Evolutionary conservation across 257 asterid species (phyloP).

Genomic region (Nicotiana tabacum): DNA sequence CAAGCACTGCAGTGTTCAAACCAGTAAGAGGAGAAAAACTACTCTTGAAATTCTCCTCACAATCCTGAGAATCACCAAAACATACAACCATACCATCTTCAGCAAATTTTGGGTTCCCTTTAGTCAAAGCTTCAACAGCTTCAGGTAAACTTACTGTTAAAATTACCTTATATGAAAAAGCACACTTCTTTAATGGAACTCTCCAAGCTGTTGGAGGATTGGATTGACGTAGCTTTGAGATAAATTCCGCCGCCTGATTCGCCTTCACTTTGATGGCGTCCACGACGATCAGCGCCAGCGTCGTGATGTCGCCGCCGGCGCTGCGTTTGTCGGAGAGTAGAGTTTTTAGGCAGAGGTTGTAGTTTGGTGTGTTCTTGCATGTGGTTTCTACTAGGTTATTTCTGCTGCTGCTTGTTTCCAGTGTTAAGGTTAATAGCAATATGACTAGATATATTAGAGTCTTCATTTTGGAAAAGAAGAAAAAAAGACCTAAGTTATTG

Average conservation of each 20-base stretch:
- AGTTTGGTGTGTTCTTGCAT: constrained; percentile 50
- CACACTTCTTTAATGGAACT: constrained; percentile 7
- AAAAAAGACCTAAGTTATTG: too few relatives aligned
- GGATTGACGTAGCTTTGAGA: background rate
- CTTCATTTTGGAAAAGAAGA: background rate
- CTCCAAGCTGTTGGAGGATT: background rate
- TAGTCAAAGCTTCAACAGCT: constrained; percentile 26
- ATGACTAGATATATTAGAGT: background rate
- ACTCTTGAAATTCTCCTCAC: constrained; percentile 14
- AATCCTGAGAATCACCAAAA: constrained; percentile 13
- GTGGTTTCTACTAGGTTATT: constrained; percentile 31
- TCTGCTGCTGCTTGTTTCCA: background rate
- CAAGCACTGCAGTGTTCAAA: constrained; percentile 25
- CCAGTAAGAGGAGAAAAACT: constrained; percentile 13
- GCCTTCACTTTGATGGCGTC: constrained; percentile 11
- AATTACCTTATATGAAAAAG: background rate
- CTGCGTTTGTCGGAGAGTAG: constrained; percentile 24
- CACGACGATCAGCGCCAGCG: constrained; percentile 19
- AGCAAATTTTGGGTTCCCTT: constrained; percentile 30
- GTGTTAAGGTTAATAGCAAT: background rate
- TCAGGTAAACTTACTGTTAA: constrained; percentile 4
- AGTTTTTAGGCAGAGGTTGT: constrained; percentile 46
- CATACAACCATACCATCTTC: constrained; percentile 20
- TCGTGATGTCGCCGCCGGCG: constrained; percentile 20
- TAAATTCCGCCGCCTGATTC: background rate